phyloP scores from a whole-genome alignment of 2,329 filamentous ascomycete genomes.

The Arthrobotrys iridis region DNA sequence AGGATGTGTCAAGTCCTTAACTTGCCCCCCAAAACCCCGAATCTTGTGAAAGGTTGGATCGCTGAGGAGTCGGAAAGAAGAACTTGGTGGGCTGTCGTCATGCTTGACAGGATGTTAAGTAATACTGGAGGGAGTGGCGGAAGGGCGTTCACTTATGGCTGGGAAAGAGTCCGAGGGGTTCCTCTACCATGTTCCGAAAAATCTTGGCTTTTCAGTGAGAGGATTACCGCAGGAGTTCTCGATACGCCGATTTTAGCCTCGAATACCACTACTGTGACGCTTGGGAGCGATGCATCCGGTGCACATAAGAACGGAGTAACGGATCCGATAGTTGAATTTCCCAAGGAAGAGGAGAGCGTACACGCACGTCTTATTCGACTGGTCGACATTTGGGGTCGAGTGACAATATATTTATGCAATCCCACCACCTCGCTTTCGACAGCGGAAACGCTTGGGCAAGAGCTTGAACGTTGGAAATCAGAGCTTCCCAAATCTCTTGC shows the following conservation, averaged over 20 bases:
- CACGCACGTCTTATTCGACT: constrained; percentile 64
- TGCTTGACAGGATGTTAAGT: constrained; percentile 69
- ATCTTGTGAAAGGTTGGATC: constrained; percentile 64
- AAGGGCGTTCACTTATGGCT: constrained; percentile 71
- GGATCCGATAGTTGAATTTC: constrained; percentile 63
- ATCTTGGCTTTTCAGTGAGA: constrained; percentile 50
- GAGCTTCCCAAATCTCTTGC: constrained; percentile 70
- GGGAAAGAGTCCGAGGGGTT: constrained; percentile 70
- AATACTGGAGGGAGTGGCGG: constrained; percentile 38
- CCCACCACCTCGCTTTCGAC: constrained; percentile 61
- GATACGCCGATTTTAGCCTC: constrained; percentile 56
- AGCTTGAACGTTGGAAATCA: constrained; percentile 65
- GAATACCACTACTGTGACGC: constrained; percentile 70
- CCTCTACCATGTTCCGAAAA: constrained; percentile 69
- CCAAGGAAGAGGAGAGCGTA: constrained; percentile 63
- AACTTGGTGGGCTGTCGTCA: constrained; percentile 79
- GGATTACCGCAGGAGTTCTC: constrained; percentile 38
- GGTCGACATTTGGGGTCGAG: constrained; percentile 64
- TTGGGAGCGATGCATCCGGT: constrained; percentile 68
- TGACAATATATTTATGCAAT: constrained; percentile 63
- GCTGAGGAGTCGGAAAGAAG: constrained; percentile 73
- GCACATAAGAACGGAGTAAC: constrained; percentile 56
- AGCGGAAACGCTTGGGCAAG: constrained; percentile 68
- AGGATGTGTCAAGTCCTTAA: constrained; percentile 62
- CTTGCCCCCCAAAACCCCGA: constrained; percentile 58